Conservation (phyloP, 768 basidiomycete species). For the Termitomyces sp. region DNA sequence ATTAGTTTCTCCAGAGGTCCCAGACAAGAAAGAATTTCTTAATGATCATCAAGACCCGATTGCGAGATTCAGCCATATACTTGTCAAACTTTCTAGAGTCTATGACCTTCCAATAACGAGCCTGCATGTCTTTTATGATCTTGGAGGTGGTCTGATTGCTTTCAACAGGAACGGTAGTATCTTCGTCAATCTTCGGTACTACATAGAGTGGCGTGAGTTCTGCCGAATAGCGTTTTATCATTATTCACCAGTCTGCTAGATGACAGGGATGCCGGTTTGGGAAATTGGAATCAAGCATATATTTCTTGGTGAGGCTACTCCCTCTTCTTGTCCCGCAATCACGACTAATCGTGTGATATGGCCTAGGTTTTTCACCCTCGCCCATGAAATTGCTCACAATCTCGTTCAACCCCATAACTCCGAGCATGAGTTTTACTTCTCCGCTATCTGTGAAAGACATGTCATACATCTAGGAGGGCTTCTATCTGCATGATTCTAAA, state of each 20-base stretch:
- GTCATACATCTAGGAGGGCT: slow-evolving; percentile 34
- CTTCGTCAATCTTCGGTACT: slow-evolving; percentile 86
- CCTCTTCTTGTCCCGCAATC: neutral
- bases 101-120: slow-evolving; percentile 72
- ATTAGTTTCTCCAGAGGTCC: slow-evolving; percentile 44
- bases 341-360: neutral
- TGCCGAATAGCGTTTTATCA: neutral
- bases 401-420: slow-evolving; percentile 83
- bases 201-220: slow-evolving; percentile 81
- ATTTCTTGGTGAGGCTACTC: slow-evolving; percentile 63
- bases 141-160: slow-evolving; percentile 76
- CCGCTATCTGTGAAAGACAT: slow-evolving; percentile 77
- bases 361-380: slow-evolving; percentile 81
- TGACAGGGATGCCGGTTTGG: slow-evolving; percentile 57
- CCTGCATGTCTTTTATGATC: slow-evolving; percentile 85
- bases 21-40: slow-evolving; percentile 45
- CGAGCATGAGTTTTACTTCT: slow-evolving; percentile 93
- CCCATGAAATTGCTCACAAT: slow-evolving; percentile 94
- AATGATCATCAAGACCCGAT: slow-evolving; percentile 48
- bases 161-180: slow-evolving; percentile 90
- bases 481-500: neutral
- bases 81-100: slow-evolving; percentile 59
- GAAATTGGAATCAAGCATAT: slow-evolving; percentile 55
- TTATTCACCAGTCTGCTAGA: slow-evolving; percentile 36
- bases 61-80: slow-evolving; percentile 68